Percentiles rank a stretch among this genome's conserved stretches.
Evolutionary conservation across 805 yeast species (phyloP).

Genomic region (Metschnikowia amazonensis): DNA sequence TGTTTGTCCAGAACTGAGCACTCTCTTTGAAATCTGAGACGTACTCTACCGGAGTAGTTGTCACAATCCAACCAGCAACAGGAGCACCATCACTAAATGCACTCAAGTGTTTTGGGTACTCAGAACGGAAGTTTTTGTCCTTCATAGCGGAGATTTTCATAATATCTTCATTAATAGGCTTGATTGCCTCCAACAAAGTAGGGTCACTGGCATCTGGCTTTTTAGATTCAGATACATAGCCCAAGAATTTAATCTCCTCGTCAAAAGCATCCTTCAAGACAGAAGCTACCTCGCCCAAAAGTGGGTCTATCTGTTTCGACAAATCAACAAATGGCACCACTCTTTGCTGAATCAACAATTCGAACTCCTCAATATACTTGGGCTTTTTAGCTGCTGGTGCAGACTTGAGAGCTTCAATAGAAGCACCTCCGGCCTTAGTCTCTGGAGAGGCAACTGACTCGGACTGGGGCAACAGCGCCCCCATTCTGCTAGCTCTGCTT

Average conservation of each 20-base stretch:
- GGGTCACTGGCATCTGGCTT: slow-evolving; percentile 62
- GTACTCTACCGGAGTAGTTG: slow-evolving; percentile 67
- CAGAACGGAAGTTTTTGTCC: slow-evolving; percentile 69
- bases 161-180: slow-evolving; percentile 65
- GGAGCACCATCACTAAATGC: slow-evolving; percentile 88
- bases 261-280: slow-evolving; percentile 51
- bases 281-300: slow-evolving; percentile 54
- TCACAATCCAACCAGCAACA: slow-evolving; percentile 85
- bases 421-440: slow-evolving; percentile 15
- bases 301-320: slow-evolving; percentile 53
- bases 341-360: slow-evolving; percentile 46
- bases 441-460: not conserved
- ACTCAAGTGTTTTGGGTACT: slow-evolving; percentile 65
- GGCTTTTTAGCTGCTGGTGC: slow-evolving; percentile 28
- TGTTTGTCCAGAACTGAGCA: slow-evolving; percentile 90
- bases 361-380: slow-evolving; percentile 50
- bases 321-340: slow-evolving; percentile 57
- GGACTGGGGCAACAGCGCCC: slow-evolving; percentile 7
- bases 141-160: slow-evolving; percentile 58
- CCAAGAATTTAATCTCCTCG: slow-evolving; percentile 56
- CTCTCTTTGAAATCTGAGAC: slow-evolving; percentile 85
- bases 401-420: slow-evolving; percentile 14
- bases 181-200: slow-evolving; percentile 50
- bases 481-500: slow-evolving; percentile 21
- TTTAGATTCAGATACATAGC: slow-evolving; percentile 54